Percentiles rank a stretch among this genome's conserved stretches.
phyloP scores from a whole-genome alignment of 495 filamentous ascomycete genomes.

The Amphirosellinia nigrospora region DNA sequence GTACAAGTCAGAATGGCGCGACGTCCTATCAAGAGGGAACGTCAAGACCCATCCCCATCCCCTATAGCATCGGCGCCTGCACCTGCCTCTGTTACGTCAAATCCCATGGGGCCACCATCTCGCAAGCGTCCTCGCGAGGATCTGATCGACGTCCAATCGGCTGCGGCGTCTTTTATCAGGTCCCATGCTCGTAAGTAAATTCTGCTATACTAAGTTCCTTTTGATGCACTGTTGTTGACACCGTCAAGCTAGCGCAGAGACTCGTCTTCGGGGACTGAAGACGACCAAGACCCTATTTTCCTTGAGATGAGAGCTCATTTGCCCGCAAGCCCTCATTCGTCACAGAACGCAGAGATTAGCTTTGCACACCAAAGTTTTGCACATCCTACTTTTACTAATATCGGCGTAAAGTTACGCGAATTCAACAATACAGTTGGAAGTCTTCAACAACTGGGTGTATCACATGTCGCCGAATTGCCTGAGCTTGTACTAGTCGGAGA shows the following conservation, averaged over 20 bases:
- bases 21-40: conserved; percentile 9
- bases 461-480: conserved; percentile 66
- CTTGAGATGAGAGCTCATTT: conserved; percentile 33
- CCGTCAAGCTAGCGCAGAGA: conserved; percentile 34
- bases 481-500: conserved; percentile 83
- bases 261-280: conserved; percentile 33
- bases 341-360: conserved; percentile 37
- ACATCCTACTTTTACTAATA: conserved; percentile 47
- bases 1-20: conserved; percentile 7
- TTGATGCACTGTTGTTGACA: conserved; percentile 3
- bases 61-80: background rate
- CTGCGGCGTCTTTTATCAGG: conserved; percentile 29
- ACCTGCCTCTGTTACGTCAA: conserved; percentile 2
- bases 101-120: conserved; percentile 36
- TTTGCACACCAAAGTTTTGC: conserved; percentile 39
- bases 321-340: conserved; percentile 27
- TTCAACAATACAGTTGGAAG: conserved; percentile 56
- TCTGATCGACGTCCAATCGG: conserved; percentile 25
- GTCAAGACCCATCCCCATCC: background rate
- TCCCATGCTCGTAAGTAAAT: conserved; percentile 39
- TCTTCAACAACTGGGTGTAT: conserved; percentile 53
- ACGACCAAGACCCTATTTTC: conserved; percentile 35
- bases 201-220: background rate
- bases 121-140: conserved; percentile 21
- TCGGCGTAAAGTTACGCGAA: conserved; percentile 51